Evolutionary conservation across 2,329 filamentous ascomycete species (phyloP).

Genomic region (Fonsecaea monophora): DNA sequence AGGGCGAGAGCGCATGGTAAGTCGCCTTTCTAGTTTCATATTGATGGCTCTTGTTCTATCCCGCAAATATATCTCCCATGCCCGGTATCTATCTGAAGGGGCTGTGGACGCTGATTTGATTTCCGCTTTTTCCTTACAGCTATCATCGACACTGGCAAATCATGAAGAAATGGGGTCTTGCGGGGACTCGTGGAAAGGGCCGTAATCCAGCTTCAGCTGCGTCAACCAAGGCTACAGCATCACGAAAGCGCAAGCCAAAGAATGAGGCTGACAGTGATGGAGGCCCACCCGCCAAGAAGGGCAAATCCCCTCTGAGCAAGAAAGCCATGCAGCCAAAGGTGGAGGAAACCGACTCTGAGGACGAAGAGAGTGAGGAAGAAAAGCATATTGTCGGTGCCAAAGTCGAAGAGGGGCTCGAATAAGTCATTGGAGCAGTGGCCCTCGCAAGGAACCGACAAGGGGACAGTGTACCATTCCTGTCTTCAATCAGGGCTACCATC

Average conservation of each 20-base stretch:
- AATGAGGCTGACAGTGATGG: slow-evolving; percentile 7
- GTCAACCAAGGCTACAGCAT: slow-evolving; percentile 2
- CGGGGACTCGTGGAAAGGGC: slow-evolving; percentile 19
- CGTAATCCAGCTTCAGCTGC: background rate
- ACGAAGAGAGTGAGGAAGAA: background rate
- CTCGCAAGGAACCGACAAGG: background rate
- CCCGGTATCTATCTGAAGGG: too few species aligned
- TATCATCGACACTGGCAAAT: slow-evolving; percentile 36
- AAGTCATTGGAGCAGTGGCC: background rate
- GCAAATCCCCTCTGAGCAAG: slow-evolving; percentile 15
- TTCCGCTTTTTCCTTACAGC: slow-evolving; percentile 13
- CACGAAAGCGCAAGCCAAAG: slow-evolving; percentile 12
- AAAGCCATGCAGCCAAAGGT: slow-evolving; percentile 2
- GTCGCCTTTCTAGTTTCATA: background rate
- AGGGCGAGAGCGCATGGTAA: slow-evolving; percentile 33
- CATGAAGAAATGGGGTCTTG: slow-evolving; percentile 34
- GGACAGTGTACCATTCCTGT: background rate
- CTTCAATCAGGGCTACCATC: background rate
- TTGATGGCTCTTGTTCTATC: background rate
- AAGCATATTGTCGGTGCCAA: background rate
- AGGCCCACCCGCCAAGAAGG: slow-evolving; percentile 20
- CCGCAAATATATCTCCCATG: background rate
- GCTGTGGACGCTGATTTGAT: background rate
- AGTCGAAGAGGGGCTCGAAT: slow-evolving; percentile 3
- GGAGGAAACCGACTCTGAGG: slow-evolving; percentile 12